Evolutionary conservation across 2,329 filamentous ascomycete species (phyloP).

Genomic region (Grosmannia serpens): DNA sequence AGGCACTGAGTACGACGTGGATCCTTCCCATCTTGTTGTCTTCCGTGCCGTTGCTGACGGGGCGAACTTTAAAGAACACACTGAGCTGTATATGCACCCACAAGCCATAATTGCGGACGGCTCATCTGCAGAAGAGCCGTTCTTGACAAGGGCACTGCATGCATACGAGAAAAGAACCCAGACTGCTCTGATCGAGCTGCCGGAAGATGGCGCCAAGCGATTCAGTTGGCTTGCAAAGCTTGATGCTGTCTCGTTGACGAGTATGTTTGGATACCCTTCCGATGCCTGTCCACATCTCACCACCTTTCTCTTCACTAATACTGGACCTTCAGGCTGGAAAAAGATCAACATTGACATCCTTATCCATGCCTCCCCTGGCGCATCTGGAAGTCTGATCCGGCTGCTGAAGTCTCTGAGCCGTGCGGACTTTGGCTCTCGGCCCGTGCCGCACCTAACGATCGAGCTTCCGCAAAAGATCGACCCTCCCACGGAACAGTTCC

Average conservation of each 20-base stretch:
- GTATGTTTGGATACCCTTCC: slow-evolving; percentile 27
- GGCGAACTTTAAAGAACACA: slow-evolving; percentile 37
- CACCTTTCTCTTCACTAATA: slow-evolving; percentile 12
- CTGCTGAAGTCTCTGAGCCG: slow-evolving; percentile 63
- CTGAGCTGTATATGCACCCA: slow-evolving; percentile 64
- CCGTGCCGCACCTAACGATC: slow-evolving; percentile 65
- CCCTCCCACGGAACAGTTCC: slow-evolving; percentile 46
- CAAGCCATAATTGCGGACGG: slow-evolving; percentile 66
- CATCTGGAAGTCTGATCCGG: slow-evolving; percentile 63
- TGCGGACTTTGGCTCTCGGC: slow-evolving; percentile 64
- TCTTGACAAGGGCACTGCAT: slow-evolving; percentile 51
- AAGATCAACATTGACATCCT: slow-evolving; percentile 69
- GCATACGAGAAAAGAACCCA: slow-evolving; percentile 38
- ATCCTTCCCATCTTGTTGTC: not conserved
- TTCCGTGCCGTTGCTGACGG: not conserved
- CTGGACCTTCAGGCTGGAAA: slow-evolving; percentile 54
- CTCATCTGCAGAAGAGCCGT: slow-evolving; percentile 52
- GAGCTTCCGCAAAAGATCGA: slow-evolving; percentile 69
- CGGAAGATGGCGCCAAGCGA: slow-evolving; percentile 47
- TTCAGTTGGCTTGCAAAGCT: slow-evolving; percentile 70
- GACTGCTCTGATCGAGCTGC: slow-evolving; percentile 64
- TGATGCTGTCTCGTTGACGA: slow-evolving; percentile 57
- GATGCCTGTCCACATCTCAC: not conserved
- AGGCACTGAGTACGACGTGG: slow-evolving; percentile 46
- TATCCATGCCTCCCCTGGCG: slow-evolving; percentile 59